Base-by-base conservation (phyloP, 192 early-diverging fungal species). In the Dissophora ornata region DNA sequence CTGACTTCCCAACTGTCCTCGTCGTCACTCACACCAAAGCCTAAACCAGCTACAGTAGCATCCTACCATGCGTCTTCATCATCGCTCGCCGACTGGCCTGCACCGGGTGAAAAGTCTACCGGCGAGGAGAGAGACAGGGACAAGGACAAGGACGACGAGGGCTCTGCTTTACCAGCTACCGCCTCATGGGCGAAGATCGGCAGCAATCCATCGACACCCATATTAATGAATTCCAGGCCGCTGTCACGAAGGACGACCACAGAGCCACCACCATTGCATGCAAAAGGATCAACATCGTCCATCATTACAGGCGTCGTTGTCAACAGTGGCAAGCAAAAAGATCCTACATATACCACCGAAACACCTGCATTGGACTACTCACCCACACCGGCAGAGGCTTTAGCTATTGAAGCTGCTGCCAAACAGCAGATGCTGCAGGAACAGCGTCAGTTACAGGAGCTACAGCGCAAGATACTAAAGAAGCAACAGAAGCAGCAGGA, bases 101-200 rank as follows among this genome's bases (percentile, higher is more conserved):
- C 59, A 41, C 80, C 73, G 4, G 60, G 73, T 16, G 73, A 75
- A 53, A 52, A 50, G 26, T 60, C 63, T 49, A 46, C 29, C 16
- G 62, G 34, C 12, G 69, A 59, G 15, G 62, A 67, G 4, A 74
- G 52, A n/a, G 57, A 67, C 9, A 74, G 52, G 22, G 57, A 71
- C 42, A 64, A 68, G 18, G 70, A 80, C 21, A 78, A 51, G 47
- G 75, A 79, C n/a, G 80, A 84, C 4, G 82, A 57, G 60, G 75
- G 67, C 32, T 86, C 87, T 9, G 87, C 87, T 16, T 62, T 88
- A 38, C 87, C 87, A 5, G 82, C 82, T 11, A 88, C 87, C 2
- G 87, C 85, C 7, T 88, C 87, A 2, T 88, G 87, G 87, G 87
- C 82, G 1, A 84, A 81, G 46, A 48, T 80, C 51, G 67, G 69